Evolutionary conservation across 2,329 filamentous ascomycete species (phyloP).

Genomic region (Leptographium galeiforme): DNA sequence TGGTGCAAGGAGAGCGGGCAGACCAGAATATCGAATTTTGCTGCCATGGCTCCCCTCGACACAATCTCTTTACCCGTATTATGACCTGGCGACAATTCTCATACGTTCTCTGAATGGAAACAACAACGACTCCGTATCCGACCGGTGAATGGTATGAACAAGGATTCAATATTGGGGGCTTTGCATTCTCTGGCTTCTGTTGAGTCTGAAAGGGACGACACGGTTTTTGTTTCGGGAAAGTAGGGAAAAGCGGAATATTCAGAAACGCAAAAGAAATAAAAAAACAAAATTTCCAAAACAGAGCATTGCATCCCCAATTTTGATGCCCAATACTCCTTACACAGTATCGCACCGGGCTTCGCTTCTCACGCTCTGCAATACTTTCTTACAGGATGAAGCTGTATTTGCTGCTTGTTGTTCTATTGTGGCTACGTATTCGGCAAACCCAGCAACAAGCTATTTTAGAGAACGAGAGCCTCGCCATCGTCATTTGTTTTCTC

Average conservation of each 20-base stretch:
- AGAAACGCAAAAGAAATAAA: slow-evolving; percentile 1
- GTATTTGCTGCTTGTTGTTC: no score
- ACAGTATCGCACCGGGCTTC: background rate
- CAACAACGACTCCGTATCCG: background rate
- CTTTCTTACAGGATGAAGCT: no score
- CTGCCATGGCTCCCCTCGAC: background rate
- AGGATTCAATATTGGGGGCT: background rate
- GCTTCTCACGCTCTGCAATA: no score
- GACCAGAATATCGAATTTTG: background rate
- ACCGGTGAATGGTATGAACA: background rate
- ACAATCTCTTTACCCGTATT: background rate
- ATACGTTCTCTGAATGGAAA: background rate
- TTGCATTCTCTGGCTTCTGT: background rate
- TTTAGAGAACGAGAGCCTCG: no score
- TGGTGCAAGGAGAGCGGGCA: slow-evolving; percentile 1
- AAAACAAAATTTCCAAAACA: background rate
- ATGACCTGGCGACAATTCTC: background rate
- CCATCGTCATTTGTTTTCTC: no score
- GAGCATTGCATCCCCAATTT: background rate
- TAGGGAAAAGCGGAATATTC: background rate
- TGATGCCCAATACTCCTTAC: background rate
- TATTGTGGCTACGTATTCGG: no score
- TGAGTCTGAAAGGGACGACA: background rate
- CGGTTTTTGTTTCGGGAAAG: slow-evolving; percentile 1
- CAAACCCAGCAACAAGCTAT: no score